Evolutionary conservation across 306 rosid species (phyloP).

Genomic region (Spatholobus suberectus): DNA sequence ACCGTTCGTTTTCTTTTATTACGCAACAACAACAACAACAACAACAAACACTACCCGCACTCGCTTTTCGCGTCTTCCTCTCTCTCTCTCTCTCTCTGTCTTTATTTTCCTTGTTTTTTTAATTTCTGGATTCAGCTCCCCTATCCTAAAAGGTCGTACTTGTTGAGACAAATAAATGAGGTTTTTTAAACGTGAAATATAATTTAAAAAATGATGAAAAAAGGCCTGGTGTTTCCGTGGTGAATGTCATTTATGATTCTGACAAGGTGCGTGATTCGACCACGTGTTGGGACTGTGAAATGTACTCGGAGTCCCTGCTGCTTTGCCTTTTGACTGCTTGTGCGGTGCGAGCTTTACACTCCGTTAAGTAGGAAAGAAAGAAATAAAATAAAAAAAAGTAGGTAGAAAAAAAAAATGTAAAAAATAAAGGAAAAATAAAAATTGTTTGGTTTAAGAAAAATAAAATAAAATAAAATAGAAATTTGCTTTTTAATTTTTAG

Average conservation of each 20-base stretch:
- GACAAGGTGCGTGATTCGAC: slow-evolving; percentile 1
- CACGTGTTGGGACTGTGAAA: slow-evolving; percentile 35
- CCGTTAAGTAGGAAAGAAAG: too few species aligned
- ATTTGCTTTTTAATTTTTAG: too few species aligned
- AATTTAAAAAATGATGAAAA: not conserved
- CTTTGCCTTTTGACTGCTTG: not conserved
- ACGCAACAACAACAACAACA: slow-evolving; percentile 9
- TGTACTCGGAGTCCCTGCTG: not conserved
- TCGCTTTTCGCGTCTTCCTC: not conserved
- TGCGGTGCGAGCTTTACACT: too few species aligned
- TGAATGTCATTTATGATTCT: slow-evolving; percentile 10
- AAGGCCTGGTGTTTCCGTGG: not conserved
- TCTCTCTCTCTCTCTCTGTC: not conserved
- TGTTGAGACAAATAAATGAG: too few species aligned
- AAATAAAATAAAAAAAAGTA: too few species aligned
- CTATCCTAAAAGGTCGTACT: too few species aligned
- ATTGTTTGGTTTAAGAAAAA: too few species aligned
- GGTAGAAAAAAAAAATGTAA: too few species aligned
- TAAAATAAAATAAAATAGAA: too few species aligned
- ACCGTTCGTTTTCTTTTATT: slow-evolving; percentile 81
- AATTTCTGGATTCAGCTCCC: not conserved
- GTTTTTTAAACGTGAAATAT: too few species aligned
- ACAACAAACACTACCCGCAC: not conserved
- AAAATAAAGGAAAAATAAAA: too few species aligned
- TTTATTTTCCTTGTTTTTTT: not conserved